These are phyloP conservation scores for Lasiodiplodia gonubiensis DNA, from an alignment of 2,329 filamentous ascomycete species.

Conservation along the genomic window DNA sequence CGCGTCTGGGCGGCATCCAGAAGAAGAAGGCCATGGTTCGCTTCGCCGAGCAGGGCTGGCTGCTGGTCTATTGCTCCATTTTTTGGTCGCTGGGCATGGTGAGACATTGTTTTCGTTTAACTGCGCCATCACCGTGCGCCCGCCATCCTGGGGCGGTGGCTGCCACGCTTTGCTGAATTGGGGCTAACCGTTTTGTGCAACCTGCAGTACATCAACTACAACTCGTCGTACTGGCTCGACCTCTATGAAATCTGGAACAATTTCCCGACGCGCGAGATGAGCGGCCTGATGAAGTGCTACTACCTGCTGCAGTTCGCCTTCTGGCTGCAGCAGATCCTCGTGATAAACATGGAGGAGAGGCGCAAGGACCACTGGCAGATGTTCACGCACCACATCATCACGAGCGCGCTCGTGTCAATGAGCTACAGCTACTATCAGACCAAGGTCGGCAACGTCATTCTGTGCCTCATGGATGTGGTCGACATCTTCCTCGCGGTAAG, in stretches of 20 bases:
- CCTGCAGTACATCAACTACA: constrained; percentile 75
- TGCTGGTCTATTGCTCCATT: constrained; percentile 79
- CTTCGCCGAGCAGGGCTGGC: constrained; percentile 94
- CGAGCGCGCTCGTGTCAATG: constrained; percentile 76
- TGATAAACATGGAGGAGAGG: constrained; percentile 92
- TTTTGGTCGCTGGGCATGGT: constrained; percentile 89
- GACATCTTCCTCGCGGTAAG: constrained; percentile 86
- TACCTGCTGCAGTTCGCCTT: constrained; percentile 89
- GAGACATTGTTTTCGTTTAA: constrained; percentile 34
- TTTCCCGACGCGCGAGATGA: constrained; percentile 81
- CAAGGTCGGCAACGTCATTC: constrained; percentile 84
- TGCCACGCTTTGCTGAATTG: neutral
- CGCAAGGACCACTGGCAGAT: constrained; percentile 97
- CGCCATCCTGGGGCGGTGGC: neutral
- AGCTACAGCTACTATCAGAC: constrained; percentile 89
- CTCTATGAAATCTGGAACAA: constrained; percentile 79
- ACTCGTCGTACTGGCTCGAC: constrained; percentile 79
- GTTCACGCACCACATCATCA: constrained; percentile 93
- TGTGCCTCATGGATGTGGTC: constrained; percentile 92
- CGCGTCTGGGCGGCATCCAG: constrained; percentile 72
- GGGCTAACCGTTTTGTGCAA: constrained; percentile 30
- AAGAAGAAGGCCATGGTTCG: constrained; percentile 78
- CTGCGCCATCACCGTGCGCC: neutral
- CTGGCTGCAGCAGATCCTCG: constrained; percentile 91
- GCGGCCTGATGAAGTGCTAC: constrained; percentile 81